These are phyloP conservation scores for Leccinum subgranulosum DNA, from an alignment of 768 basidiomycete species.

Conservation along the genomic window DNA sequence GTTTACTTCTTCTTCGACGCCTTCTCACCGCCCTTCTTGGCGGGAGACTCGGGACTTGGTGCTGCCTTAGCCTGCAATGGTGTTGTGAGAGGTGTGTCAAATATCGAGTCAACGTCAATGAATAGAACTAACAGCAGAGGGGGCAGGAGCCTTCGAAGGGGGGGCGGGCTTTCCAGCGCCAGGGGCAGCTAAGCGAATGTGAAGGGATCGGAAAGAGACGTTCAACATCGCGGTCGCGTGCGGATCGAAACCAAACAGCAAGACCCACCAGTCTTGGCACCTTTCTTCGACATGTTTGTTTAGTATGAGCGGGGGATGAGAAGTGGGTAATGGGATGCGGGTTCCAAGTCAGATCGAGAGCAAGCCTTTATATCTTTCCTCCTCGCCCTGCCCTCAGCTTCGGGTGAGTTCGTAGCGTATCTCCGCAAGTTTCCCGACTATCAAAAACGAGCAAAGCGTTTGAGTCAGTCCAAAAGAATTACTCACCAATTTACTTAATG, in stretches of 20 bases:
- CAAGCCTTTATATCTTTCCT: conserved; percentile 21
- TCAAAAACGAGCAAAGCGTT: neutral
- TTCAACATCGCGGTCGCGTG: conserved; percentile 8
- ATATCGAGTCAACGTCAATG: neutral
- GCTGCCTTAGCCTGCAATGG: conserved; percentile 20
- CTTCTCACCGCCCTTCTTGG: conserved; percentile 28
- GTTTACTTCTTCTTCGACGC: conserved; percentile 30
- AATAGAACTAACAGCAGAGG: conserved; percentile 15
- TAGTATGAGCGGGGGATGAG: neutral
- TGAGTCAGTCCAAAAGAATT: neutral
- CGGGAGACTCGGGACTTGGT: conserved; percentile 24
- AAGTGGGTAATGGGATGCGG: neutral
- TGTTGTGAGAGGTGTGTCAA: neutral
- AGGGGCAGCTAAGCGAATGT: conserved; percentile 10
- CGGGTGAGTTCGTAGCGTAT: conserved; percentile 18
- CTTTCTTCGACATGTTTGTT: conserved; percentile 26
- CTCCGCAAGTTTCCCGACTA: conserved; percentile 7
- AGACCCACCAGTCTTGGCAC: conserved; percentile 22
- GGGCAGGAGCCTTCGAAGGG: conserved; percentile 20
- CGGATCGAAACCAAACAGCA: conserved; percentile 12
- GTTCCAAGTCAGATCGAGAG: neutral
- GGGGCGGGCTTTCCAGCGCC: conserved; percentile 14
- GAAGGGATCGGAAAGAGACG: conserved; percentile 2
- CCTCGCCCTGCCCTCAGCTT: conserved; percentile 29
- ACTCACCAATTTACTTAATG: neutral